Percentiles rank a stretch among this genome's conserved stretches.
Evolutionary conservation across 257 asterid genomes (phyloP).

Genomic region (Asclepias syriaca): DNA sequence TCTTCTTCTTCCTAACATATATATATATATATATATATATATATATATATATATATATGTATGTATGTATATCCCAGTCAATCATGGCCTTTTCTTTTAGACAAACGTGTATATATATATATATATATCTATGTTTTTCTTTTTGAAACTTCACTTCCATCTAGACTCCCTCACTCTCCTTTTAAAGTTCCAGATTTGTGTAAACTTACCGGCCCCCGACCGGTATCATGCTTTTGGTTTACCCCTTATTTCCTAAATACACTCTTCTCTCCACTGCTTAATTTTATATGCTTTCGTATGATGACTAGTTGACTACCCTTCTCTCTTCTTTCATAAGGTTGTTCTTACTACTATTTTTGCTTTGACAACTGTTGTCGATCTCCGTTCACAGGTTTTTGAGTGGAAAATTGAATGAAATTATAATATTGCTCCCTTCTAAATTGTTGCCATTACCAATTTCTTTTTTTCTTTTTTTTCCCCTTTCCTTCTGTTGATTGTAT

Average conservation of each 20-base stretch:
- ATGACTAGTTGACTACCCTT: neutral
- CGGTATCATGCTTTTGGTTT: neutral
- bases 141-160: neutral
- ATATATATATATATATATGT: too few species aligned
- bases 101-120: neutral
- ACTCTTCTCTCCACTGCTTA: too few species aligned
- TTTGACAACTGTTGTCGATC: too few species aligned
- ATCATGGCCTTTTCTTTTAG: neutral
- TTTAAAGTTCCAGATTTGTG: neutral
- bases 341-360: constrained; percentile 10
- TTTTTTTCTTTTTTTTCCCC: too few species aligned
- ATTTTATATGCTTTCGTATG: neutral
- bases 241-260: neutral
- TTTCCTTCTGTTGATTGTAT: too few species aligned
- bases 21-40: neutral
- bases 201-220: neutral
- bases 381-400: too few species aligned
- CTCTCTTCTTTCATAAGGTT: constrained; percentile 31
- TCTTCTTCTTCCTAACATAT: neutral
- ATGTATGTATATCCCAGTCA: neutral
- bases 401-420: too few species aligned
- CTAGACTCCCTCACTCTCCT: neutral
- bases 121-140: too few species aligned
- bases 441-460: too few species aligned
- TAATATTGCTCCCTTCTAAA: too few species aligned